Conservation (phyloP, 176 grass and related monocot genomes). For the Zea luxurians region DNA sequence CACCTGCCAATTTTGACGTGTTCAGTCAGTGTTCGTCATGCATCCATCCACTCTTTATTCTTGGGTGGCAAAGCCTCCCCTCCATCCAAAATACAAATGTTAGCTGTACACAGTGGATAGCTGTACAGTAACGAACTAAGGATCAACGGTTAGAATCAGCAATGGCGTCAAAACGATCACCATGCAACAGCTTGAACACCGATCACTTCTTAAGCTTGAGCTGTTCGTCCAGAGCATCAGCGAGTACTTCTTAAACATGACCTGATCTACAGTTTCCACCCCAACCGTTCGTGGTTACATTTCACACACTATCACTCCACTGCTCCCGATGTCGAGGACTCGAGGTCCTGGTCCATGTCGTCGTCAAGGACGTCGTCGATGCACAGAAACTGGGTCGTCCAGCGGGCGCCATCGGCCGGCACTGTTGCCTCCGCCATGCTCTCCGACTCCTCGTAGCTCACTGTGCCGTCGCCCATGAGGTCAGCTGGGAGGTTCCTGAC, state of each 20-base stretch:
- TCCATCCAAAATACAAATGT: too few relatives aligned
- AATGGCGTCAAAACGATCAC: neutral
- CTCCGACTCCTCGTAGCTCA: constrained; percentile 68
- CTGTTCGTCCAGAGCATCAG: neutral
- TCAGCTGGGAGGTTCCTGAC: constrained; percentile 70
- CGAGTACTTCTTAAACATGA: neutral
- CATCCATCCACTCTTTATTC: neutral
- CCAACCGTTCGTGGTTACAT: constrained; percentile 24
- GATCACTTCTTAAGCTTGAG: too few relatives aligned
- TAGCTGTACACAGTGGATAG: neutral
- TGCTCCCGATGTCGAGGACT: constrained; percentile 57
- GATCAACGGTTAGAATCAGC: too few relatives aligned
- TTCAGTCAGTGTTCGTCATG: constrained; percentile 29
- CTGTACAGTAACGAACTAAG: neutral
- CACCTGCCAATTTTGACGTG: constrained; percentile 46
- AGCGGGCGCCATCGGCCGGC: constrained; percentile 28
- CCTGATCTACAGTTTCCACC: neutral
- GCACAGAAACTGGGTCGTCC: constrained; percentile 47
- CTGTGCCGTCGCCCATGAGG: constrained; percentile 54
- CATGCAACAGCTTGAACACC: too few relatives aligned
- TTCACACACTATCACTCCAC: constrained; percentile 59
- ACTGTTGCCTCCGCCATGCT: constrained; percentile 70
- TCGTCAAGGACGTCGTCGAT: constrained; percentile 46
- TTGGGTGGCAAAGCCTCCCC: too few relatives aligned
- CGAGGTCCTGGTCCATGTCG: constrained; percentile 50